phyloP scores from a whole-genome alignment of 2,329 filamentous ascomycete genomes.

The Lithohypha guttulata region DNA sequence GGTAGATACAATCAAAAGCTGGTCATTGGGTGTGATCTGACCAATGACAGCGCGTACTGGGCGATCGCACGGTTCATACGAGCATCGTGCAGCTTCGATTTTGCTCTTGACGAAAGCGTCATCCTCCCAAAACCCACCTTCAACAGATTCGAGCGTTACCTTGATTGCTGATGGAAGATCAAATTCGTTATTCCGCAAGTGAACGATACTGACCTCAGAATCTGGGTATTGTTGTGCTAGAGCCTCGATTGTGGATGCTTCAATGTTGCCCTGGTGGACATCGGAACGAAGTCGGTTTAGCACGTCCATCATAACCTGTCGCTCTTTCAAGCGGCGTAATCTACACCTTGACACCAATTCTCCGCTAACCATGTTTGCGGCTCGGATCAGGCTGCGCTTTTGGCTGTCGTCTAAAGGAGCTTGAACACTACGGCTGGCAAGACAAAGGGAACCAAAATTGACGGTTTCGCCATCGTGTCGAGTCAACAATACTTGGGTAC shows the following conservation, averaged over 20 bases:
- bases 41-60: constrained; percentile 31
- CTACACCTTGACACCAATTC: constrained; percentile 33
- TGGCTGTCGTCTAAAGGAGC: constrained; percentile 25
- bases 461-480: constrained; percentile 32
- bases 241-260: constrained; percentile 24
- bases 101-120: too few relatives aligned
- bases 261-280: constrained; percentile 13
- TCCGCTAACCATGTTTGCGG: constrained; percentile 31
- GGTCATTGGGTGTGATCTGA: constrained; percentile 23
- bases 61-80: constrained; percentile 21
- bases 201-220: constrained; percentile 25
- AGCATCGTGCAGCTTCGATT: constrained; percentile 15
- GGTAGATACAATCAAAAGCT: constrained; percentile 29
- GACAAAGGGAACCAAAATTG: constrained; percentile 35
- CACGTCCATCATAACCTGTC: constrained; percentile 30
- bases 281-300: constrained; percentile 22
- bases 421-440: constrained; percentile 30
- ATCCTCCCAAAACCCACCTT: constrained; percentile 38
- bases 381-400: constrained; percentile 27
- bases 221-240: constrained; percentile 28
- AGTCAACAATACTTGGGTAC: constrained; percentile 31
- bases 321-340: constrained; percentile 31
- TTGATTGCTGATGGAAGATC: constrained; percentile 22
- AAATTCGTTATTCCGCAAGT: constrained; percentile 20
- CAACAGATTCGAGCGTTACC: constrained; percentile 24